These are phyloP conservation scores for Ceratobasidium sp. DNA, from an alignment of 1,284 basidiomycete genomes.

Conservation along the genomic window DNA sequence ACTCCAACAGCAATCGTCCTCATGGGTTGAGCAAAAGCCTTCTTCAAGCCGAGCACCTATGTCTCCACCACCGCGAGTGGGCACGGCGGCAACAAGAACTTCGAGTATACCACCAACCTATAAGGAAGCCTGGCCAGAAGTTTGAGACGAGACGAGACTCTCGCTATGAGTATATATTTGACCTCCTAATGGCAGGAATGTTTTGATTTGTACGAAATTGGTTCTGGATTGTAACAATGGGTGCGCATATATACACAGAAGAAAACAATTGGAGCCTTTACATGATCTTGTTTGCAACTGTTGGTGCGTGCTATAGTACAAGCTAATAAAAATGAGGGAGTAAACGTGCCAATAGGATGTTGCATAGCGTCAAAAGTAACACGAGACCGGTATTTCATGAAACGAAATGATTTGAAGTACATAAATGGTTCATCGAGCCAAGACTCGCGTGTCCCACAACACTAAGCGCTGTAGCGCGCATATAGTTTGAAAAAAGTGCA, in stretches of 20 bases:
- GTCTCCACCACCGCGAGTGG: conserved; percentile 5
- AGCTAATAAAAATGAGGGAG: too few species aligned
- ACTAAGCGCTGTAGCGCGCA: neutral
- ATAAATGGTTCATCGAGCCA: too few species aligned
- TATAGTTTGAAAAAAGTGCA: neutral
- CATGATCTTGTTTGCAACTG: too few species aligned
- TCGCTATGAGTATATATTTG: neutral
- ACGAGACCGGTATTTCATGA: too few species aligned
- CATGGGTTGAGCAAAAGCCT: neutral
- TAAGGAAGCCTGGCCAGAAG: neutral
- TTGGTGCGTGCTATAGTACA: too few species aligned
- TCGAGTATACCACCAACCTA: neutral
- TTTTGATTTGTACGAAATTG: neutral
- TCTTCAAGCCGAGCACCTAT: neutral
- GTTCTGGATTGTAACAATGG: neutral
- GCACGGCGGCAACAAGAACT: neutral
- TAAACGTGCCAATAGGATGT: too few species aligned
- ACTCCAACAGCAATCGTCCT: neutral
- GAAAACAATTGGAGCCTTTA: neutral
- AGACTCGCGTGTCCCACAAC: neutral
- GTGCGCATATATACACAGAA: conserved; percentile 1
- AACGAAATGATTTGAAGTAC: too few species aligned
- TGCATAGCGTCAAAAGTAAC: too few species aligned
- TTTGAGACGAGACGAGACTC: neutral
- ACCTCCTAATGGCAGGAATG: too few species aligned